Evolutionary conservation across 2,329 filamentous ascomycete species (phyloP).

Genomic region (Colletotrichum sansevieriae): DNA sequence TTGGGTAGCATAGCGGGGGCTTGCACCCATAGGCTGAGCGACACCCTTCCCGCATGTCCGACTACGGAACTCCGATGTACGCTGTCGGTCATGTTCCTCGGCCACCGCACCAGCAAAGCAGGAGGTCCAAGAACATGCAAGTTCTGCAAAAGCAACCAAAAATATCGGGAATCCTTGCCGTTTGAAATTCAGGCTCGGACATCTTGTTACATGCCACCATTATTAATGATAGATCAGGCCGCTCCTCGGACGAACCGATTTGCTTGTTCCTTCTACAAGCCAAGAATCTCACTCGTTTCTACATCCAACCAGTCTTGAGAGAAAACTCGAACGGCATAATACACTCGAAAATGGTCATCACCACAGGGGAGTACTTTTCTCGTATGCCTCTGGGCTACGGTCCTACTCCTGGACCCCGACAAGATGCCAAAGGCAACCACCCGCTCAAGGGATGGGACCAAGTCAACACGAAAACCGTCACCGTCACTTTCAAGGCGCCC

Average conservation of each 20-base stretch:
- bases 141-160: slow-evolving; percentile 6
- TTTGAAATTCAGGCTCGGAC: slow-evolving; percentile 9
- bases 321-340: neutral
- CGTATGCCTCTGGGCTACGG: slow-evolving; percentile 30
- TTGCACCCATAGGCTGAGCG: no score
- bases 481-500: slow-evolving; percentile 12
- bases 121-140: neutral
- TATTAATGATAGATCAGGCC: neutral
- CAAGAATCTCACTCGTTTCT: neutral
- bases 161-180: neutral
- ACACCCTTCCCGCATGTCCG: neutral
- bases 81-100: neutral
- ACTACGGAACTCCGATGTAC: slow-evolving; percentile 7
- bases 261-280: neutral
- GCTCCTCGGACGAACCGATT: slow-evolving; percentile 3
- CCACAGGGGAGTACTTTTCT: slow-evolving; percentile 17
- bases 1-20: no score
- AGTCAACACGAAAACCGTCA: slow-evolving; percentile 12
- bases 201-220: slow-evolving; percentile 6
- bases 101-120: neutral
- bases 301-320: neutral
- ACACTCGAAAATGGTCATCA: slow-evolving; percentile 11
- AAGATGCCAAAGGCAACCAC: slow-evolving; percentile 17
- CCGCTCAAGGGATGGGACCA: slow-evolving; percentile 21
- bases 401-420: slow-evolving; percentile 12